A percentile compares a stretch with the other conserved stretches of the same genome.
These are phyloP conservation scores for Lablab purpureus DNA, from an alignment of 306 rosid species.

Conservation along the genomic window DNA sequence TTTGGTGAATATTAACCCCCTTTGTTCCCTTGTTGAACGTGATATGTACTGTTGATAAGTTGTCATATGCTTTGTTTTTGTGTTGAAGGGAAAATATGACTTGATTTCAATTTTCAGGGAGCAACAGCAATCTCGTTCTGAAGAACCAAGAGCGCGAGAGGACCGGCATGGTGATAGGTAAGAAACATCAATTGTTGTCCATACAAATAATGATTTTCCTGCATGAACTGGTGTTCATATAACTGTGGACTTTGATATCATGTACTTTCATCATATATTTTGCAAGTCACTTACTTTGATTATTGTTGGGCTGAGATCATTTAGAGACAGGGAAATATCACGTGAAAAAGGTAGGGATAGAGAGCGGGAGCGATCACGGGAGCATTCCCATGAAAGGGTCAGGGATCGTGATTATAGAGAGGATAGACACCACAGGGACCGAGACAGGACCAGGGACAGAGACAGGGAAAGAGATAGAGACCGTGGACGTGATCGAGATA, in stretches of 20 bases:
- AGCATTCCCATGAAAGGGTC: conserved; percentile 75
- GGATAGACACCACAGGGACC: conserved; percentile 91
- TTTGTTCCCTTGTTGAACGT: conserved; percentile 6
- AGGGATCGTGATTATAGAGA: conserved; percentile 89
- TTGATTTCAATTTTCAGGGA: conserved; percentile 70
- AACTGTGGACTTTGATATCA: neutral
- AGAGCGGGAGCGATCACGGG: conserved; percentile 75
- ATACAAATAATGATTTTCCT: neutral
- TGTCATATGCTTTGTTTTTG: neutral
- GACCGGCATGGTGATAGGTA: conserved; percentile 85
- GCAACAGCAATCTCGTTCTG: conserved; percentile 84
- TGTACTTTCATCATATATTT: neutral
- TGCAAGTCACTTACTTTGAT: conserved; percentile 2
- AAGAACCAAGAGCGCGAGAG: conserved; percentile 92
- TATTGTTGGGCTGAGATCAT: conserved; percentile 45
- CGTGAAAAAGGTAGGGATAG: conserved; percentile 81
- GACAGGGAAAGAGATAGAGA: conserved; percentile 68
- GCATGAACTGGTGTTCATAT: neutral
- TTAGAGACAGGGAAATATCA: conserved; percentile 91
- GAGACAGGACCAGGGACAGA: conserved; percentile 71
- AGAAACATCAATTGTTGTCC: conserved; percentile 28
- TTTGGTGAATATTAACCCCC: neutral
- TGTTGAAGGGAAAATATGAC: conserved; percentile 32
- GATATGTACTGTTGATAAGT: neutral
- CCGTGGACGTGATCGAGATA: conserved; percentile 79